Conservation (phyloP, 2,329 filamentous ascomycete species). For the Xylariales sp. region DNA sequence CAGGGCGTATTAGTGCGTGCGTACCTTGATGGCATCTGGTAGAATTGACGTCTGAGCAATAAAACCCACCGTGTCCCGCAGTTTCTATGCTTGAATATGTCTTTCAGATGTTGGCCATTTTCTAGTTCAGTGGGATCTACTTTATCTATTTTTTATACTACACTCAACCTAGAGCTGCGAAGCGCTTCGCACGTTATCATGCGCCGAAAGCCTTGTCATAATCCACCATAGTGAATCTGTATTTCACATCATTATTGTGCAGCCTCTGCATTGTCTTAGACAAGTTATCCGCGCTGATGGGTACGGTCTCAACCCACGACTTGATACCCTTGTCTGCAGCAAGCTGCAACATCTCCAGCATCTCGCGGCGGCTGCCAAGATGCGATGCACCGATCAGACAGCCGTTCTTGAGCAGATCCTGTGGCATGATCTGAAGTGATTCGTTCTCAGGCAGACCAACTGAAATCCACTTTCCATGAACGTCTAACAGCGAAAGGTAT, state of each 20-base stretch:
- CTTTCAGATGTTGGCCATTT: no score
- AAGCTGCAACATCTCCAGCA: slow-evolving; percentile 52
- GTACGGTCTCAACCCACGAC: slow-evolving; percentile 51
- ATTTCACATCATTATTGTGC: slow-evolving; percentile 66
- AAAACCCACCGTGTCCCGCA: no score
- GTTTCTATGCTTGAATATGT: no score
- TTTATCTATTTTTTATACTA: no score
- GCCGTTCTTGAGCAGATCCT: slow-evolving; percentile 72
- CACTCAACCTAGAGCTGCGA: no score
- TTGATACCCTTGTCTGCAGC: slow-evolving; percentile 42
- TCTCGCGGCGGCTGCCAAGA: slow-evolving; percentile 66
- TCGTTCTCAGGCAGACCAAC: slow-evolving; percentile 77
- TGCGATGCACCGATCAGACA: slow-evolving; percentile 68
- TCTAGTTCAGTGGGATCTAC: no score
- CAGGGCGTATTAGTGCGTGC: no score
- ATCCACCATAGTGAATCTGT: slow-evolving; percentile 70
- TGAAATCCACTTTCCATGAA: slow-evolving; percentile 75
- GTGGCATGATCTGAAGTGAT: slow-evolving; percentile 65
- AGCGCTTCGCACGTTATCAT: no score
- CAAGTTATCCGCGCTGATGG: slow-evolving; percentile 68
- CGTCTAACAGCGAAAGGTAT: slow-evolving; percentile 76
- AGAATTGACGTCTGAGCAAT: no score
- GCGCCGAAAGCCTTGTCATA: slow-evolving; percentile 65
- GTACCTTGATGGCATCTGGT: no score
- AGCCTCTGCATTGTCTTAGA: slow-evolving; percentile 66